phyloP scores from a whole-genome alignment of 805 yeast genomes.

The Ogataea corticis region DNA sequence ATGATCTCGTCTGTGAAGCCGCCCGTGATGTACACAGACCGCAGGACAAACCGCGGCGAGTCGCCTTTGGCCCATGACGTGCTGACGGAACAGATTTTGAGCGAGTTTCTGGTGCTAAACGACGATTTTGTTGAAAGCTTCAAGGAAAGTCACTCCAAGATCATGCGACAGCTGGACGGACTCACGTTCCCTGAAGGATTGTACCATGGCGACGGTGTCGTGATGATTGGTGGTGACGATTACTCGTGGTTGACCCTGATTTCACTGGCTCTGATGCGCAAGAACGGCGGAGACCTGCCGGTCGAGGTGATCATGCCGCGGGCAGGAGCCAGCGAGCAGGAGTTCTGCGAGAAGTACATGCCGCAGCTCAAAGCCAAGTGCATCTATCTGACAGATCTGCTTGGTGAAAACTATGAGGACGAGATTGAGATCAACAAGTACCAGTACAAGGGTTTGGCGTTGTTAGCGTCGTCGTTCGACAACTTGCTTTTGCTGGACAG shows the following conservation, averaged over 20 bases:
- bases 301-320: slow-evolving; percentile 43
- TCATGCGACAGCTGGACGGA: slow-evolving; percentile 43
- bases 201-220: slow-evolving; percentile 55
- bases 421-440: slow-evolving; percentile 32
- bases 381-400: slow-evolving; percentile 38
- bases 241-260: slow-evolving; percentile 52
- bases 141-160: slow-evolving; percentile 44
- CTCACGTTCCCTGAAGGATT: slow-evolving; percentile 32
- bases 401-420: slow-evolving; percentile 33
- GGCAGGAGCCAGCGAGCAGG: slow-evolving; percentile 37
- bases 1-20: slow-evolving; percentile 22
- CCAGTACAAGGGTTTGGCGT: slow-evolving; percentile 40
- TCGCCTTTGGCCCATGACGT: slow-evolving; percentile 15
- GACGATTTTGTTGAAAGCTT: slow-evolving; percentile 43
- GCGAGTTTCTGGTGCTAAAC: slow-evolving; percentile 39
- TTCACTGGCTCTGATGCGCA: slow-evolving; percentile 46
- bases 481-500: slow-evolving; percentile 47
- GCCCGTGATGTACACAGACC: slow-evolving; percentile 12
- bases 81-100: slow-evolving; percentile 16
- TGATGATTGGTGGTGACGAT: slow-evolving; percentile 63
- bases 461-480: slow-evolving; percentile 48
- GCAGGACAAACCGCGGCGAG: slow-evolving; percentile 11
- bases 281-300: slow-evolving; percentile 49
- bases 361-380: slow-evolving; percentile 44
- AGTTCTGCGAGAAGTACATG: slow-evolving; percentile 39